Percentiles rank a stretch among this genome's conserved stretches.
Evolutionary conservation across 2,329 filamentous ascomycete genomes (phyloP).

Genomic region (Penicillium sumatraense): DNA sequence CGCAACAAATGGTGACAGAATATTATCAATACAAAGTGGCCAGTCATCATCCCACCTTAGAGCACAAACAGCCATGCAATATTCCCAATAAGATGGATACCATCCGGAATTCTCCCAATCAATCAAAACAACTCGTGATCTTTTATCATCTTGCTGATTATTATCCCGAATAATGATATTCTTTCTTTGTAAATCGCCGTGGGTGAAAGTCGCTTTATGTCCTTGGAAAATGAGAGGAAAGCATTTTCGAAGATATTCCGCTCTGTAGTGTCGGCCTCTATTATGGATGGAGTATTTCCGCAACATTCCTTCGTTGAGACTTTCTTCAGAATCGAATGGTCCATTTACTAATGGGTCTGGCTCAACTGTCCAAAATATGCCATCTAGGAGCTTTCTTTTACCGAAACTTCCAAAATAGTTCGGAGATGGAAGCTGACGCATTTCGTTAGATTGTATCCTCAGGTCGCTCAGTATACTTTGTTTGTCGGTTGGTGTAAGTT

Average conservation of each 20-base stretch:
- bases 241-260: constrained; percentile 29
- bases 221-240: constrained; percentile 27
- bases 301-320: constrained; percentile 32
- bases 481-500: constrained; percentile 27
- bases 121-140: constrained; percentile 31
- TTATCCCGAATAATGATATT: constrained; percentile 32
- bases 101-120: constrained; percentile 48
- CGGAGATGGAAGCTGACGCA: constrained; percentile 31
- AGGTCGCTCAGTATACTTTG: constrained; percentile 22
- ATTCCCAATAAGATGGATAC: constrained; percentile 48
- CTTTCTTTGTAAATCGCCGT: constrained; percentile 36
- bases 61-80: constrained; percentile 38
- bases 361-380: constrained; percentile 33
- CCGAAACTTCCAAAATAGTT: constrained; percentile 33
- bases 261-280: constrained; percentile 22
- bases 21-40: constrained; percentile 35
- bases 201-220: constrained; percentile 33
- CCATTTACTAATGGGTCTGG: constrained; percentile 30
- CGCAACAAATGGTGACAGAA: constrained; percentile 34
- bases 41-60: constrained; percentile 42
- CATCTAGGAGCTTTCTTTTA: constrained; percentile 26
- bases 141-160: not conserved
- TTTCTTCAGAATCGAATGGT: constrained; percentile 33
- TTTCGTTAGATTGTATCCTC: constrained; percentile 20
- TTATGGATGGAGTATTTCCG: constrained; percentile 31